A percentile compares a stretch with the other conserved stretches of the same genome.
Evolutionary conservation across 805 yeast genomes (phyloP).

Genomic region (Zygoascus flipseniorum): DNA sequence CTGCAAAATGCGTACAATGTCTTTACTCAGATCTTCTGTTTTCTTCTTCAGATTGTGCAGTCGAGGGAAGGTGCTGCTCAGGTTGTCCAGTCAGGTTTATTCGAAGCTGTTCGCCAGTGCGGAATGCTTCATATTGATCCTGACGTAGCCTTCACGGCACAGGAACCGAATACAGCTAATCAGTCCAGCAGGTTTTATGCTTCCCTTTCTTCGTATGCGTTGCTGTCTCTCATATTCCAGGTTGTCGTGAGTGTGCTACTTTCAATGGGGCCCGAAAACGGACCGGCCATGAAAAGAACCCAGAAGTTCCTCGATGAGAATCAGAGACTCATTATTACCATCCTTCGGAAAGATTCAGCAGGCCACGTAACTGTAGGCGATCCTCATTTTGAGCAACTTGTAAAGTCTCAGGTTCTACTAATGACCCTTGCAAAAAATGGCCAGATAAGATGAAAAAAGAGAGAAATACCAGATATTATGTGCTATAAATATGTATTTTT

Average conservation of each 20-base stretch:
- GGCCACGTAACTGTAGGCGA: slow-evolving; percentile 7
- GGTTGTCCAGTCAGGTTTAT: slow-evolving; percentile 64
- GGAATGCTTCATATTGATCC: slow-evolving; percentile 61
- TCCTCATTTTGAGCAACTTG: slow-evolving; percentile 34
- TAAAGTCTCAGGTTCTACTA: slow-evolving; percentile 45
- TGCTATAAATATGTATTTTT: not conserved
- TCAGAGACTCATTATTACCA: slow-evolving; percentile 49
- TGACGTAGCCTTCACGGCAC: slow-evolving; percentile 58
- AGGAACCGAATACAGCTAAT: slow-evolving; percentile 44
- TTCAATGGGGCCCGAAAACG: slow-evolving; percentile 71
- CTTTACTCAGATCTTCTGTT: slow-evolving; percentile 60
- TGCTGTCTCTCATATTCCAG: slow-evolving; percentile 68
- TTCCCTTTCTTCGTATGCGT: slow-evolving; percentile 31
- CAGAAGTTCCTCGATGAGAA: slow-evolving; percentile 43
- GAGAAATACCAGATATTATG: not conserved
- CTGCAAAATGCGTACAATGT: slow-evolving; percentile 67
- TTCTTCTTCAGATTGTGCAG: slow-evolving; percentile 68
- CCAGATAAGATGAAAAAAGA: not conserved
- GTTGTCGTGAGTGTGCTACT: slow-evolving; percentile 56
- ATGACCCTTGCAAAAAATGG: slow-evolving; percentile 38
- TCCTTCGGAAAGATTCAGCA: slow-evolving; percentile 47
- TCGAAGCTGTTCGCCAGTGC: slow-evolving; percentile 50
- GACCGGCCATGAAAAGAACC: slow-evolving; percentile 46
- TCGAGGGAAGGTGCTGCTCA: slow-evolving; percentile 70
- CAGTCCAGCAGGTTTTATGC: slow-evolving; percentile 37